Base-by-base conservation (phyloP, 2,329 filamentous ascomycete genomes). In the Colletotrichum karsti region DNA sequence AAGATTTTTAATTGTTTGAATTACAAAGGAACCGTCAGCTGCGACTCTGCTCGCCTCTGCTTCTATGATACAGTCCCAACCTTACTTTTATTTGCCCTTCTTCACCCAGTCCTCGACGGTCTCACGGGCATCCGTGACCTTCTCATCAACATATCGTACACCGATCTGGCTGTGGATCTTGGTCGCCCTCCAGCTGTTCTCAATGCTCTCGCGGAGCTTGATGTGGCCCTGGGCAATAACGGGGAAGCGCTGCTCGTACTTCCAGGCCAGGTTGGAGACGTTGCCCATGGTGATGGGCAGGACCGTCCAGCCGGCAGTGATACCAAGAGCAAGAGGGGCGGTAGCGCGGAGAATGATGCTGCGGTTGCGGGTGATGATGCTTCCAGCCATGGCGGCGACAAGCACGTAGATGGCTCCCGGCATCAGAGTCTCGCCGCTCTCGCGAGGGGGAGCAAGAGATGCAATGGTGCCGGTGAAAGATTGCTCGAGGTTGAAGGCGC, bases 311-410 rank as follows among this genome's bases (percentile, higher is more conserved):
- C 93, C 94, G 63, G 94, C 93, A 63, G 90, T 90, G 70, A 97
- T 83, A 72, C 95, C 96, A 46, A 98, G 89, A 20, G 91, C 90
- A 55, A 95, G 81, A 10, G 96, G 96, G 2, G 93, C 87, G 2
- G 91, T 85, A 60, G 91, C 90, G 73, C 96, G 91, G 60, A 99
- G 84, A 70, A 97, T 79, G 70, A 98, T 87, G 80, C 92, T 95
- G 74, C 95, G 91, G 85, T 97, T 97, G 71, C 95, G 90, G 62
- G 93, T 90, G 62, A 98, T 85, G 78, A 99, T 98, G 80, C 90
- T 94, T 73, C 95, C 96, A 37, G 96, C 93, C 95, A 99, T 98
- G 74, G 93, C 91, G 44, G 95, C 92, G 53, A 99, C 95, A 30
- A 98, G 88, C 51, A 98, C 94, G 83, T 98, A 98, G 73, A 98